Evolutionary conservation across 129 eudicot species (phyloP), one percentile per base, ranked within the genome.

Genomic region (Flaveria bidentis): DNA sequence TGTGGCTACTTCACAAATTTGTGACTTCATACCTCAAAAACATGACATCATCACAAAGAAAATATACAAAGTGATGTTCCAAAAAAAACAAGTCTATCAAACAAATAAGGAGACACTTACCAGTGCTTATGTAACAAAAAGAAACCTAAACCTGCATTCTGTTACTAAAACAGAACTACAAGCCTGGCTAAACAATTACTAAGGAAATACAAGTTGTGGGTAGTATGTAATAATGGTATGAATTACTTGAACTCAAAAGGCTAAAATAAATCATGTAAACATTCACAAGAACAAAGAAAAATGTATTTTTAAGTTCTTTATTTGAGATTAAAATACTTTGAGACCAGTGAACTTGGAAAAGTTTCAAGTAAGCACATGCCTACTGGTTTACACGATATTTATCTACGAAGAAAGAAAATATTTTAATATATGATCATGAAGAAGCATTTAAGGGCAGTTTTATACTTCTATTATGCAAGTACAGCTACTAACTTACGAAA

Each of bases 101-200:
- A 60, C 18, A 57, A 9, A 57, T 23, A 26, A 60, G 7, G 42
- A 60, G 30, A 56, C 28, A 4, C 18, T 60, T 12, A 60, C 10
- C 67, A 13, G 41, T 60, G 26, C 67, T 23, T 60, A 60, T 25
- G 41, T 60, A 60, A 60, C 16, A 22, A 56, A 56, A 57, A 57
- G 15, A 22, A 57, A 57, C 30, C 64, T 3, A 20, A 20, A 57
- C 15, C 64, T 55, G 33, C 2, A 22, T 9, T 22, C 9, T 25
- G 8, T 60, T 25, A 57, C 18, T 60, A n/a, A 26, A 60, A 60
- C 67, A 13, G 39, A 60, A 26, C 18, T 60, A 60, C 67, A 60
- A 60, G 36, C 66, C 66, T 9, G 39, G 13, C 66, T 57, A 60
- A 58, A 11, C 16, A 60, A 11, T 60, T 60, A 26, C 36, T 23